Percentiles rank a stretch among this genome's conserved stretches.
phyloP scores from a whole-genome alignment of 1,284 basidiomycete genomes.

The Agaricales sp. region DNA sequence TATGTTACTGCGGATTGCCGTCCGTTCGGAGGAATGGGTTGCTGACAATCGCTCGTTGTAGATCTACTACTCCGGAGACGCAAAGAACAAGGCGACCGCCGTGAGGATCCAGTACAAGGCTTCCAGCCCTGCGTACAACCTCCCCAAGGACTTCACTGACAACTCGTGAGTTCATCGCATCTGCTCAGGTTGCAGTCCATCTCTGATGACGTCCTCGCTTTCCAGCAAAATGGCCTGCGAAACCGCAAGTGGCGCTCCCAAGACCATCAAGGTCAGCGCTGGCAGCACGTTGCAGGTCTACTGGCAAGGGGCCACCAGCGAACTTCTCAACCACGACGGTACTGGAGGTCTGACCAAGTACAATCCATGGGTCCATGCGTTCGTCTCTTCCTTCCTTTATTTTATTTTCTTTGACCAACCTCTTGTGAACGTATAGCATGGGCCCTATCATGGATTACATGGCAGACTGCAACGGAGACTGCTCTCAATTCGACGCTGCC shows the following conservation, averaged over 20 bases:
- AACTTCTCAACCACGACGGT: neutral
- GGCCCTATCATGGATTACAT: constrained; percentile 1
- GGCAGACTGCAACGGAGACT: neutral
- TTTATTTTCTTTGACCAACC: too few species aligned
- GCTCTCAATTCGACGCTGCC: neutral
- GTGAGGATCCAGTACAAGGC: neutral
- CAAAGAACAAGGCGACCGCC: neutral
- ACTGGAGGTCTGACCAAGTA: neutral
- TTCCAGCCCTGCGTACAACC: neutral
- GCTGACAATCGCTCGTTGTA: neutral
- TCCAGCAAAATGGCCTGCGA: constrained; percentile 1
- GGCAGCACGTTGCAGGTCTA: neutral
- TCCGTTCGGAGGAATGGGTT: neutral
- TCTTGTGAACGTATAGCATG: too few species aligned
- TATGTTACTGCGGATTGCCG: neutral
- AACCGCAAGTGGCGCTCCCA: neutral
- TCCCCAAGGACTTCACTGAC: neutral
- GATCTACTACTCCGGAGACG: neutral
- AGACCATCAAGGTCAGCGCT: neutral
- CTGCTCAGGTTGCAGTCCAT: neutral
- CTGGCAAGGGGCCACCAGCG: neutral
- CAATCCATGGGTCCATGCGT: constrained; percentile 1
- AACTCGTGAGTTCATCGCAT: neutral
- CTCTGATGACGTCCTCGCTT: neutral
- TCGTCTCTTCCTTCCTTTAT: too few species aligned